A percentile compares a stretch with the other conserved stretches of the same genome.
These are phyloP conservation scores for Trametes hirsuta DNA, from an alignment of 1,284 basidiomycete species.

Conservation along the genomic window DNA sequence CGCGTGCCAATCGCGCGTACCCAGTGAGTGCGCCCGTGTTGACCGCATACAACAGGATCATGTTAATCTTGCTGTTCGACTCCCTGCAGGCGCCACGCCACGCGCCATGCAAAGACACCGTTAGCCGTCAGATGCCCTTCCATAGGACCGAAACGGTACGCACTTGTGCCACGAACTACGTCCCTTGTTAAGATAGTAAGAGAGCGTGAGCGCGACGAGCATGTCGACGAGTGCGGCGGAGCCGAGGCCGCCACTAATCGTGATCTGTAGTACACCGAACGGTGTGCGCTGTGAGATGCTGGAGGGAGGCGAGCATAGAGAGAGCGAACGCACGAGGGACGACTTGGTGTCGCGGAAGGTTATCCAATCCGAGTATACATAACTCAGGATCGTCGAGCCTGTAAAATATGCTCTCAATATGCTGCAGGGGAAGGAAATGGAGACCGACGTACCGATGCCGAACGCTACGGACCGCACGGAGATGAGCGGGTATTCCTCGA, in stretches of 20 bases:
- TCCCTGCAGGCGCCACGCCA: background rate
- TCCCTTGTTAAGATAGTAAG: slow-evolving; percentile 7
- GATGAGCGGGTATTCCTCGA: background rate
- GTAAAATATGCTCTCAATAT: background rate
- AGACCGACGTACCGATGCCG: background rate
- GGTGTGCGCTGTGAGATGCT: background rate
- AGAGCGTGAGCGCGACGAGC: slow-evolving; percentile 11
- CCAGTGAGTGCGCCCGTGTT: slow-evolving; percentile 14
- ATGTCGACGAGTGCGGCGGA: slow-evolving; percentile 12
- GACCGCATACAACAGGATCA: slow-evolving; percentile 8
- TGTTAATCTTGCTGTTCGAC: slow-evolving; percentile 12
- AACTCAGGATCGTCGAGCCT: slow-evolving; percentile 6
- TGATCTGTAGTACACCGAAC: background rate
- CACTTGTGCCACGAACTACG: slow-evolving; percentile 8
- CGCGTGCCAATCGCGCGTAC: background rate
- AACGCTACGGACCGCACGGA: background rate
- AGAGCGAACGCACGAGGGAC: slow-evolving; percentile 1
- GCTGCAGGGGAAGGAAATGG: background rate
- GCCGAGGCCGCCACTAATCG: slow-evolving; percentile 12
- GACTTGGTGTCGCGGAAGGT: slow-evolving; percentile 1
- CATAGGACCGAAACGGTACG: background rate
- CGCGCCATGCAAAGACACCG: background rate
- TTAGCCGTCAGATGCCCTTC: background rate
- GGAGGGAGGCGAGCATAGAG: background rate
- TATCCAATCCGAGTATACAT: slow-evolving; percentile 7